These are phyloP conservation scores for Diplocarpon rosae DNA, from an alignment of 2,329 filamentous ascomycete species.

Conservation along the genomic window DNA sequence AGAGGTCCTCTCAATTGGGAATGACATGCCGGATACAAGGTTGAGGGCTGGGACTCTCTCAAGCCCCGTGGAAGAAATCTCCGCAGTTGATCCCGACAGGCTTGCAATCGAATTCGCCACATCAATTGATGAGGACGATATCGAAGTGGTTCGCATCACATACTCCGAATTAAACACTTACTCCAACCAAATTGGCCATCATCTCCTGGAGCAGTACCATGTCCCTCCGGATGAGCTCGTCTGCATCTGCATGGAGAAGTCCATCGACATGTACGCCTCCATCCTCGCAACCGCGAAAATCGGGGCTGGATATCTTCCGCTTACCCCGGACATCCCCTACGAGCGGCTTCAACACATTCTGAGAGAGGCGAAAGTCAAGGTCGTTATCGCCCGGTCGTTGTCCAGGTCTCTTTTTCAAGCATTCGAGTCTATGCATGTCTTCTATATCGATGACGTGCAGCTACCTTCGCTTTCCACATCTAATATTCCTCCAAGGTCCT, in stretches of 20 bases:
- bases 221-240: slow-evolving; percentile 46
- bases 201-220: slow-evolving; percentile 37
- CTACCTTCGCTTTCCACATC: slow-evolving; percentile 8
- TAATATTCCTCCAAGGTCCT: slow-evolving; percentile 13
- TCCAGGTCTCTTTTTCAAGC: slow-evolving; percentile 18
- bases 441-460: slow-evolving; percentile 26
- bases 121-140: slow-evolving; percentile 31
- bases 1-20: slow-evolving; percentile 23
- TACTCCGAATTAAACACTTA: slow-evolving; percentile 53
- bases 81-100: slow-evolving; percentile 34
- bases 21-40: slow-evolving; percentile 10
- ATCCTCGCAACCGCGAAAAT: slow-evolving; percentile 66
- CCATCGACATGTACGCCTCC: slow-evolving; percentile 55
- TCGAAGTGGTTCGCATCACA: slow-evolving; percentile 37
- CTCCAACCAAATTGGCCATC: slow-evolving; percentile 53
- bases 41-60: slow-evolving; percentile 17
- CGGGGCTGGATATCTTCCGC: slow-evolving; percentile 69
- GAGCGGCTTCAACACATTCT: slow-evolving; percentile 53
- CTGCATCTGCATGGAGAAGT: slow-evolving; percentile 72
- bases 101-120: slow-evolving; percentile 55
- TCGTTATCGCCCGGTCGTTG: slow-evolving; percentile 33
- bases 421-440: slow-evolving; percentile 12
- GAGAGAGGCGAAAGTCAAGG: slow-evolving; percentile 41
- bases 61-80: slow-evolving; percentile 24
- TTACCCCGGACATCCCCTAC: slow-evolving; percentile 59